These are phyloP conservation scores for Wickerhamomyces xylosicus DNA, from an alignment of 805 yeast species.

Conservation along the genomic window DNA sequence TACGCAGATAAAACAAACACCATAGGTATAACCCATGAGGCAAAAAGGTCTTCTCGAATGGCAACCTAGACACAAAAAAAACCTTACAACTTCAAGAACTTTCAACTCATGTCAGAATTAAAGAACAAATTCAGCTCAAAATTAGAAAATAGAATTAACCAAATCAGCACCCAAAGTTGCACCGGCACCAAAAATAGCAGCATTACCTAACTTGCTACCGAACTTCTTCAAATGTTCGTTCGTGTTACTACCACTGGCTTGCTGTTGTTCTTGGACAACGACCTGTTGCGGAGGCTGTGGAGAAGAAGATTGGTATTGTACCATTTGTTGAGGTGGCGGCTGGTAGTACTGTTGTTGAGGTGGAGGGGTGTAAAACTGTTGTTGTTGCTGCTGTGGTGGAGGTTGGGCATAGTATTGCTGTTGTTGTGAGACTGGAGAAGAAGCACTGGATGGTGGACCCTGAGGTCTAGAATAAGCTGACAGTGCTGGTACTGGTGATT, in stretches of 20 bases:
- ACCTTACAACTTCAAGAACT: too few relatives aligned
- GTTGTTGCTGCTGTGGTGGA: slow-evolving; percentile 6
- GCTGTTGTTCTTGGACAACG: slow-evolving; percentile 22
- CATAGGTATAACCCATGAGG: too few relatives aligned
- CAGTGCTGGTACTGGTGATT: slow-evolving; percentile 5
- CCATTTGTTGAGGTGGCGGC: slow-evolving; percentile 38
- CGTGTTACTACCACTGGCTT: slow-evolving; percentile 23
- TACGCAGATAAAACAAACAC: too few relatives aligned
- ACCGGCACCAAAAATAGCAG: slow-evolving; percentile 96
- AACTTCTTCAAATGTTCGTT: slow-evolving; percentile 39
- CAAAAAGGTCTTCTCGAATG: too few relatives aligned
- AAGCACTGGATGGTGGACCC: slow-evolving; percentile 6
- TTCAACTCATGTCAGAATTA: too few relatives aligned
- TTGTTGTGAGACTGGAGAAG: slow-evolving; percentile 8
- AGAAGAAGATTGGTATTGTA: slow-evolving; percentile 14
- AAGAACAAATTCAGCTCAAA: too few relatives aligned
- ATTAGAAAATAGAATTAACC: slow-evolving; percentile 59
- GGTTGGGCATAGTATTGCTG: neutral
- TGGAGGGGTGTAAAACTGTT: slow-evolving; percentile 9
- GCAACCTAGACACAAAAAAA: too few relatives aligned
- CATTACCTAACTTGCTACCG: slow-evolving; percentile 77
- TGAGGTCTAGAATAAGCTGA: neutral
- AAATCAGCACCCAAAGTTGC: slow-evolving; percentile 84
- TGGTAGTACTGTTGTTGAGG: slow-evolving; percentile 22
- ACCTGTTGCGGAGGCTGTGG: slow-evolving; percentile 3